Base-by-base conservation (phyloP, 2,329 filamentous ascomycete species). In the Nemania sp. region DNA sequence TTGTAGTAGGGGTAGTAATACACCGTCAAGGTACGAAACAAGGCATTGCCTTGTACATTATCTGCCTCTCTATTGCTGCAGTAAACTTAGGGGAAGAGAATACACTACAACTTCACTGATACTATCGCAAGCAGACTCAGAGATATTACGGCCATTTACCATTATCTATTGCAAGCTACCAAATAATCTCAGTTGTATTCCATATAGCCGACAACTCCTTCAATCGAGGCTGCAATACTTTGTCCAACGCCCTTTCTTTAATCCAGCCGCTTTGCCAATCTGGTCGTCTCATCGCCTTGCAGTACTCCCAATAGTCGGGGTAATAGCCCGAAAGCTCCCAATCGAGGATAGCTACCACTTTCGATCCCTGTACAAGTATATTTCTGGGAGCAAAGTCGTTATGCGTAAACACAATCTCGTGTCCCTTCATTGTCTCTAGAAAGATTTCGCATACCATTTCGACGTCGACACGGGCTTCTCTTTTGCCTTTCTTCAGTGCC, bases 281-380 rank as follows among this genome's bases (percentile, higher is more conserved):
- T 15, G 63, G 66, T 8, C 57, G 52, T 51, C 66, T 62, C 57
- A 69, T 15, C 8, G 67, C 67, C 53, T 57, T 71, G 45, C 67
- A 71, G 29, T 70, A 70, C 54, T 71, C 70, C 69, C 69, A 71
- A 43, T 68, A 68, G 26, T 70, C 64, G 1, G 65, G 64, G 62
- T 71, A 72, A 32, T 41, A 72, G 20, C 65, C 70, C 3, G 70
- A 47, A 49, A 56, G 52, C 56, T 70, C 70, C 70, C 62, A 72
- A 43, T 72, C 68, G 24, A 71, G 49, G 11, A 71, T 60, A 8
- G 51, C 59, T 10, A 71, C 64, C 20, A 70, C 70, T n/a, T 68
- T 59, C 3, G 62, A 51, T 22, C 68, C 67, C 13, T 57, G 64
- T 13, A 72, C 65, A 8, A 72, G 57, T 41, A 72, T 70, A 22